Conservation (phyloP, 2,329 filamentous ascomycete species). For the Triangularia verruculosa region DNA sequence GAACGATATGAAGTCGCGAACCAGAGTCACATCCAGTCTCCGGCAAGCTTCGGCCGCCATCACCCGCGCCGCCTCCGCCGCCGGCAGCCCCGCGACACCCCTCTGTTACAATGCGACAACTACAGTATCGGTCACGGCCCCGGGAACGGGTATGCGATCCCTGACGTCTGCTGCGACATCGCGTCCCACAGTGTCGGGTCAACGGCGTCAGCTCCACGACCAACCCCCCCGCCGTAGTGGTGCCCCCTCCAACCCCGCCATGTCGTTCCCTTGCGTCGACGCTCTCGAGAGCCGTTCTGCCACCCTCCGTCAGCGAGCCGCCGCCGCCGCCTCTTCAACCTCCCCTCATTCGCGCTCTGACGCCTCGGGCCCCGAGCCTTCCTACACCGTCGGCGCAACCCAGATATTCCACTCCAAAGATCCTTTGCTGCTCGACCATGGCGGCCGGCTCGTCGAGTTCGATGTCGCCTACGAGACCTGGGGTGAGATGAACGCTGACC, state of each 20-base stretch:
- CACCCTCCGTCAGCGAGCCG: slow-evolving; percentile 53
- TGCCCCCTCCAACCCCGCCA: slow-evolving; percentile 72
- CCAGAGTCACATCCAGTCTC: slow-evolving; percentile 17
- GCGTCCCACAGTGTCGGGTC: background rate
- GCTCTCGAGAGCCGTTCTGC: slow-evolving; percentile 76
- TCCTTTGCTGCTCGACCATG: slow-evolving; percentile 87
- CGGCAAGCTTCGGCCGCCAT: slow-evolving; percentile 15
- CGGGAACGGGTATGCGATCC: background rate
- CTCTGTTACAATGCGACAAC: slow-evolving; percentile 16
- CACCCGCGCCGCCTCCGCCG: background rate
- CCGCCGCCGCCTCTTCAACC: slow-evolving; percentile 51
- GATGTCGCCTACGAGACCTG: slow-evolving; percentile 91
- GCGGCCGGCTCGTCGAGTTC: slow-evolving; percentile 84
- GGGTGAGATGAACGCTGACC: slow-evolving; percentile 76
- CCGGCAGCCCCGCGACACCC: background rate
- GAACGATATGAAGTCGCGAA: slow-evolving; percentile 19
- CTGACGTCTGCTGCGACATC: background rate
- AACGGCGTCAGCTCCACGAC: slow-evolving; percentile 23
- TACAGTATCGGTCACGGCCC: background rate
- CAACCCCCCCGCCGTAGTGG: slow-evolving; percentile 27
- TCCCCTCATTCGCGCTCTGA: slow-evolving; percentile 64
- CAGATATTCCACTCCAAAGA: slow-evolving; percentile 70
- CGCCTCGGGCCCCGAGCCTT: slow-evolving; percentile 81
- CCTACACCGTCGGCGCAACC: slow-evolving; percentile 88
- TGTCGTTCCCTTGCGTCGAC: slow-evolving; percentile 88